Evolutionary conservation across 23 red algal genomes (phyloP).

Genomic region (Gracilaria vermiculophylla): DNA sequence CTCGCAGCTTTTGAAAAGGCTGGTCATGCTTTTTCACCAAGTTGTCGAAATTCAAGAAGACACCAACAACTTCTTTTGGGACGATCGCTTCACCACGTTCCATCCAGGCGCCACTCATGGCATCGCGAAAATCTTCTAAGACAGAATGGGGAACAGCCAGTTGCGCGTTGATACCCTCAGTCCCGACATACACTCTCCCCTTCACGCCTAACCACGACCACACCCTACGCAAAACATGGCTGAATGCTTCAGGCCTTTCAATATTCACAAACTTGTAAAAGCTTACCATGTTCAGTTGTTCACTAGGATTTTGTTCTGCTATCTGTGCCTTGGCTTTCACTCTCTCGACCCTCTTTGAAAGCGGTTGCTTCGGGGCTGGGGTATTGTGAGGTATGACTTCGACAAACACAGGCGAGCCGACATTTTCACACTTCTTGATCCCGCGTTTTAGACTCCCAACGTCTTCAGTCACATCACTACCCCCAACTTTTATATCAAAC

Average conservation of each 20-base stretch:
- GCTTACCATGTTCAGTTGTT: slow-evolving; percentile 40
- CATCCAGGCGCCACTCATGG: slow-evolving; percentile 47
- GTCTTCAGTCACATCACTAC: neutral
- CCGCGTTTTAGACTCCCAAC: neutral
- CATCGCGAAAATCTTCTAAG: slow-evolving; percentile 46
- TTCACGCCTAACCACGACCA: slow-evolving; percentile 63
- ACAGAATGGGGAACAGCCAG: slow-evolving; percentile 57
- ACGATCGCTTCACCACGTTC: slow-evolving; percentile 43
- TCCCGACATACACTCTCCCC: slow-evolving; percentile 83
- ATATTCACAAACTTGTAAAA: slow-evolving; percentile 65
- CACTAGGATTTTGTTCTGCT: slow-evolving; percentile 14
- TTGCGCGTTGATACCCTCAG: slow-evolving; percentile 88
- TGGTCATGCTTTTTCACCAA: slow-evolving; percentile 26
- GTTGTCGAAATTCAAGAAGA: slow-evolving; percentile 67
- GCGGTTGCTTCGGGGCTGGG: slow-evolving; percentile 25
- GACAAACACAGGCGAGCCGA: slow-evolving; percentile 36
- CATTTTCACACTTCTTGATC: slow-evolving; percentile 37
- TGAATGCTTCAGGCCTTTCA: slow-evolving; percentile 12
- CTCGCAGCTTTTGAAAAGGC: slow-evolving; percentile 82
- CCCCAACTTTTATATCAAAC: slow-evolving; percentile 51
- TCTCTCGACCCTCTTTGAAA: slow-evolving; percentile 19
- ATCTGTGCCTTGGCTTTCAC: slow-evolving; percentile 9
- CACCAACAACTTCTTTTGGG: slow-evolving; percentile 65
- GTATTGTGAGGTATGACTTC: slow-evolving; percentile 63
- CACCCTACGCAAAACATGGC: slow-evolving; percentile 14